Conservation (phyloP, 1,139 yeast species). For the Taphrina flavorubra region DNA sequence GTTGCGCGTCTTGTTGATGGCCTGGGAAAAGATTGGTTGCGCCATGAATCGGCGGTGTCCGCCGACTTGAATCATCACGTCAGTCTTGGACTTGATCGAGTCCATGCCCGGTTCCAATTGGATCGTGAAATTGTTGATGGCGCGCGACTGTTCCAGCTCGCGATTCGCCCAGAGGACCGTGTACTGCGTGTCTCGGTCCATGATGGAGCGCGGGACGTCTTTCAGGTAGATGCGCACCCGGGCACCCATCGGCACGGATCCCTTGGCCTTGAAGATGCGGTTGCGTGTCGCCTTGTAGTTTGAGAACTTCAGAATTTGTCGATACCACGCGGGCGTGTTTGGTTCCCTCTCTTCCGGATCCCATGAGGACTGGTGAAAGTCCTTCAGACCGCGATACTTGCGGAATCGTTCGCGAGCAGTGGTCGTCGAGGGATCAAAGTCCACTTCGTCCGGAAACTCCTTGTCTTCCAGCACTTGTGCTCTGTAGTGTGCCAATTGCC, state of each 20-base stretch:
- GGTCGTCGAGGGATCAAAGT: conserved; percentile 64
- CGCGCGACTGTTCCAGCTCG: conserved; percentile 83
- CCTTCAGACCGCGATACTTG: conserved; percentile 85
- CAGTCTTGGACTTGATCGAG: conserved; percentile 81
- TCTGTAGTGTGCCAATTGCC: conserved; percentile 73
- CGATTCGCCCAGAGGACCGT: conserved; percentile 50
- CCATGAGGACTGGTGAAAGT: conserved; percentile 82
- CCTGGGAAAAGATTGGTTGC: conserved; percentile 81
- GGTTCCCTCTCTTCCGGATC: conserved; percentile 81
- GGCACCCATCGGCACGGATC: conserved; percentile 68
- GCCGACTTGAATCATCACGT: conserved; percentile 87
- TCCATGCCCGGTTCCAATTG: conserved; percentile 85
- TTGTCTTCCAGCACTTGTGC: conserved; percentile 72
- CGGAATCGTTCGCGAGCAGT: conserved; percentile 75
- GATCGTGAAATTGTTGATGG: conserved; percentile 69
- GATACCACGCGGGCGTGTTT: conserved; percentile 79
- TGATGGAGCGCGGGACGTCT: conserved; percentile 61
- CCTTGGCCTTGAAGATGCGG: conserved; percentile 68
- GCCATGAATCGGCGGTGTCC: conserved; percentile 83
- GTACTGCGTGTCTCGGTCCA: conserved; percentile 66
- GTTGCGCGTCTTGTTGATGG: conserved; percentile 71
- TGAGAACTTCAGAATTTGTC: conserved; percentile 70
- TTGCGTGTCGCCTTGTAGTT: conserved; percentile 81
- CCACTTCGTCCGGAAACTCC: conserved; percentile 96
- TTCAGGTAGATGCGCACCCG: conserved; percentile 64